Evolutionary conservation across 192 early-diverging fungal species (phyloP), one percentile per base, ranked within the genome.

Genomic region (Chytriomyces hyalinus): DNA sequence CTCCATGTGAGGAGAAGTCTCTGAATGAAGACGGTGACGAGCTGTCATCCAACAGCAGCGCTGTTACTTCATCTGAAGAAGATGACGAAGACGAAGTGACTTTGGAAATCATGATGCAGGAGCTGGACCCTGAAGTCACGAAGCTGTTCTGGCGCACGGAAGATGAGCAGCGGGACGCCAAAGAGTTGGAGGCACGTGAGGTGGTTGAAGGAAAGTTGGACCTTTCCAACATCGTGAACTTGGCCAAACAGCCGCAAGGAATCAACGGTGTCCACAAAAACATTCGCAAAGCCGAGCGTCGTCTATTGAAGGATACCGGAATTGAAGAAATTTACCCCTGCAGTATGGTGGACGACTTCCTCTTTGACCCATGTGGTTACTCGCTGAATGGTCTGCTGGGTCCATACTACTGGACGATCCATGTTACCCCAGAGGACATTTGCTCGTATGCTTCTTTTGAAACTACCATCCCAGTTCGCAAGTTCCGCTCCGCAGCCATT

Each of bases 381-480:
- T 97, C 96, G 22, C 90, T 94, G 67, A 99, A 99, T 80, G 96
- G 93, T 6, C 78, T 98, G 3, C 83, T 92, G 7, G 94, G 93
- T 57, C 90, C 89, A 28, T 96, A 99, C 85, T 99, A 94, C 80
- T 90, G 83, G 80, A 99, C 94, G 20, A 94, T 98, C 81, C 97
- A 99, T 75, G 97, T 99, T 17, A 99, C 97, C 20, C 97, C 97
- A 11, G 97, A 99, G 82, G 92, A 90, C n/a, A 85, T 90, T 73
- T 99, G 95, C 91, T 99, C 97, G 22, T 99, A 99, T 78, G 97
- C 97, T n/a, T 96, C 94, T 49, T 97, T 98, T 83, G 97, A 99
- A 81, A 96, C 95, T 48, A 96, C 93, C 74, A 90, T 99, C 61
- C 90, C 94, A 7, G 82, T 92, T 47, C 83, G 87, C 26, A 79